These are phyloP conservation scores for Gliomastix tumulicola DNA, from an alignment of 2,329 filamentous ascomycete species.

Conservation along the genomic window DNA sequence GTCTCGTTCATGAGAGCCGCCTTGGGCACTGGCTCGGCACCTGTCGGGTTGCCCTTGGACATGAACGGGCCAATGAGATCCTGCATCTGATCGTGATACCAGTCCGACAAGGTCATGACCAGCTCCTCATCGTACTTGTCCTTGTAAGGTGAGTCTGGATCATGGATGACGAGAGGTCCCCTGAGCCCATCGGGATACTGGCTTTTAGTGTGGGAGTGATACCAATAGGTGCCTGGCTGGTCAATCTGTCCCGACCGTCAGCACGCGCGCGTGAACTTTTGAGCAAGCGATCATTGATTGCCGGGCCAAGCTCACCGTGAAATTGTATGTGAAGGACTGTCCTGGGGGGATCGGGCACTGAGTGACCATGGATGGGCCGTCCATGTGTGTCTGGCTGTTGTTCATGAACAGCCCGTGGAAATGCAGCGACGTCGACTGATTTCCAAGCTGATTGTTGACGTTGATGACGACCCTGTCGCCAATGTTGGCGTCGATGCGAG, in stretches of 20 bases:
- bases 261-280: too few species aligned
- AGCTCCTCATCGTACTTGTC: conserved; percentile 54
- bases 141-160: conserved; percentile 49
- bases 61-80: conserved; percentile 40
- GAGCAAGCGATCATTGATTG: too few species aligned
- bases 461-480: conserved; percentile 56
- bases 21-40: conserved; percentile 60
- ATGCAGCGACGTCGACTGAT: conserved; percentile 52
- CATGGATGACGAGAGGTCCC: conserved; percentile 57
- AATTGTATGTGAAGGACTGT: conserved; percentile 61
- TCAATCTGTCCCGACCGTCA: conserved; percentile 42
- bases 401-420: conserved; percentile 70
- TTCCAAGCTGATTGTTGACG: conserved; percentile 50
- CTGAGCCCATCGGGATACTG: conserved; percentile 67
- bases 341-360: conserved; percentile 63
- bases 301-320: conserved; percentile 56
- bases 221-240: conserved; percentile 74
- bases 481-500: conserved; percentile 53
- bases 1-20: conserved; percentile 67
- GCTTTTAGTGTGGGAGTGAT: conserved; percentile 61
- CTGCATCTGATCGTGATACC: conserved; percentile 57
- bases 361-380: conserved; percentile 59
- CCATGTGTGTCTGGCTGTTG: conserved; percentile 62
- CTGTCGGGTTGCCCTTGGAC: conserved; percentile 45
- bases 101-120: conserved; percentile 60